Evolutionary conservation across 352 stramenopile genomes (phyloP).

Genomic region (Hyaloperonospora arabidopsidis): DNA sequence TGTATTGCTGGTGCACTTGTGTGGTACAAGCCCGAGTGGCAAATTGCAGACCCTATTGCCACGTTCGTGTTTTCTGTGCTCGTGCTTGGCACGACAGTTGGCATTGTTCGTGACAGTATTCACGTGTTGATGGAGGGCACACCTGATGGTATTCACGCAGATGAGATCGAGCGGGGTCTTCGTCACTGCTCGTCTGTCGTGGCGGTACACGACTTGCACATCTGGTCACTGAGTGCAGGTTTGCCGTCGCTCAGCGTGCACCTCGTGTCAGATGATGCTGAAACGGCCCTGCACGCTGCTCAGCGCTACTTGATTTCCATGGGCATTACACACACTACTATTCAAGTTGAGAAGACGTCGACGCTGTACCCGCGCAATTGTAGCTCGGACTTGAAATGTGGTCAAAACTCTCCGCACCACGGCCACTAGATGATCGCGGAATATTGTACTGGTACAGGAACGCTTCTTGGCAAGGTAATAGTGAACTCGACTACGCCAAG

Average conservation of each 20-base stretch:
- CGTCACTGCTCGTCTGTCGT: conserved; percentile 71
- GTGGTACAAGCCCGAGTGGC: conserved; percentile 93
- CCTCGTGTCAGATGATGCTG: conserved; percentile 62
- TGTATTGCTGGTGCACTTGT: conserved; percentile 93
- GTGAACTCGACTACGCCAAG: no score
- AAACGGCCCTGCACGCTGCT: conserved; percentile 57
- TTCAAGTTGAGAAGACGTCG: conserved; percentile 78
- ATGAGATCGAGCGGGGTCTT: conserved; percentile 82
- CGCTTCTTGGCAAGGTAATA: not conserved
- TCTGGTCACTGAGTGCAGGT: conserved; percentile 94
- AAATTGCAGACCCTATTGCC: conserved; percentile 94
- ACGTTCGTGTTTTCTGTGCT: conserved; percentile 97
- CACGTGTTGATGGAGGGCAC: conserved; percentile 95
- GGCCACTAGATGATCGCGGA: not conserved
- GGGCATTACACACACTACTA: conserved; percentile 84
- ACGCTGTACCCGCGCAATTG: conserved; percentile 70
- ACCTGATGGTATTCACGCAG: conserved; percentile 83
- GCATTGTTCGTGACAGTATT: conserved; percentile 87
- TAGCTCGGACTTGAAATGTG: conserved; percentile 54
- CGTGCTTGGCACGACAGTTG: conserved; percentile 90
- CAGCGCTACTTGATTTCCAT: conserved; percentile 65
- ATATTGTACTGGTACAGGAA: not conserved
- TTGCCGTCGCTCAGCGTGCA: conserved; percentile 90
- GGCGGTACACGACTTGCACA: conserved; percentile 96
- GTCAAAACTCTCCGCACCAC: conserved; percentile 54